These are phyloP conservation scores for Aspergillus sergii DNA, from an alignment of 2,329 filamentous ascomycete genomes.

Conservation along the genomic window DNA sequence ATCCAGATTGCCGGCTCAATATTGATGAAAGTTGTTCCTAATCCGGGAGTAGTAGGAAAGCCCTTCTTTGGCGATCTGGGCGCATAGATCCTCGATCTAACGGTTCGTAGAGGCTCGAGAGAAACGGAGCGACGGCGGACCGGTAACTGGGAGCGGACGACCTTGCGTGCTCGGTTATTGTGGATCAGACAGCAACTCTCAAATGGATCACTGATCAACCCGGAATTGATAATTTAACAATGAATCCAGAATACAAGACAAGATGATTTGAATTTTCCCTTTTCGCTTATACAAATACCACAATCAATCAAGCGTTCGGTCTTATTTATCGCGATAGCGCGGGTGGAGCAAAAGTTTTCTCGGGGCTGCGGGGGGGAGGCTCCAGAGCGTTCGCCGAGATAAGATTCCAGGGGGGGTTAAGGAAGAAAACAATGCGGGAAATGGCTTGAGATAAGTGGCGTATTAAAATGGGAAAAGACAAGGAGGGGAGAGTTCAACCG, in stretches of 20 bases:
- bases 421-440: constrained; percentile 2
- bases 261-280: not conserved
- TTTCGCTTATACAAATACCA: not conserved
- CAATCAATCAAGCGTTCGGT: constrained; percentile 1
- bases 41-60: constrained; percentile 14
- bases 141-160: constrained; percentile 3
- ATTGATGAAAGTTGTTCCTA: not conserved
- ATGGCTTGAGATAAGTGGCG: constrained; percentile 1
- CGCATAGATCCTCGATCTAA: constrained; percentile 19
- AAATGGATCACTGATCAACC: not conserved
- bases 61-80: constrained; percentile 14
- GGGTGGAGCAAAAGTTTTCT: constrained; percentile 16
- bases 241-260: not conserved
- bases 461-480: not conserved
- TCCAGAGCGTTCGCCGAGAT: not conserved
- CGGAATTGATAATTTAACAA: not conserved
- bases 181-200: not conserved
- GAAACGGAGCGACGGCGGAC: constrained; percentile 8
- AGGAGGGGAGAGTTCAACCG: constrained; percentile 6
- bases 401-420: not conserved
- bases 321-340: not conserved
- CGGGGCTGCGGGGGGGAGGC: constrained; percentile 15
- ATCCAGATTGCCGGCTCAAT: constrained; percentile 19
- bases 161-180: not conserved
- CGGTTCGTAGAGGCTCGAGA: not conserved